phyloP scores from a whole-genome alignment of 345 rosid species.

The Murraya paniculata region DNA sequence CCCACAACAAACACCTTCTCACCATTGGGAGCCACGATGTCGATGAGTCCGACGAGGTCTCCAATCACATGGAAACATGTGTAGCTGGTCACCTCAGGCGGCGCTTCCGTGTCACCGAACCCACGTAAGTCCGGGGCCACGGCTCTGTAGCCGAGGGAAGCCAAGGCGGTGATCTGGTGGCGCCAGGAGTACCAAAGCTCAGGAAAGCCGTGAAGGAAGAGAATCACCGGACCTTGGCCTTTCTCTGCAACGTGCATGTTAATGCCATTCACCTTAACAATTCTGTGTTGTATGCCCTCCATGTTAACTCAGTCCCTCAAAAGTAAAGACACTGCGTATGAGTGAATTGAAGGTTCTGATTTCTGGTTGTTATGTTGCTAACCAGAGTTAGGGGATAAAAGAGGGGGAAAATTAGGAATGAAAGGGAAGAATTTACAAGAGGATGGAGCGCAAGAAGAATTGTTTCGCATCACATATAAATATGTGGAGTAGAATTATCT shows the following conservation, averaged over 20 bases:
- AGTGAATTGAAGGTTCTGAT: too few relatives aligned
- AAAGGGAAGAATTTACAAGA: too few relatives aligned
- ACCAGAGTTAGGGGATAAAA: too few relatives aligned
- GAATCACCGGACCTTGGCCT: constrained; percentile 52
- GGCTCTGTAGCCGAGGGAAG: constrained; percentile 64
- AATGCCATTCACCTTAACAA: constrained; percentile 52
- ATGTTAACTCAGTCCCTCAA: neutral
- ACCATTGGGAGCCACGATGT: constrained; percentile 33
- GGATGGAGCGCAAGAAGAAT: too few relatives aligned
- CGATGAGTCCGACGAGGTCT: constrained; percentile 47
- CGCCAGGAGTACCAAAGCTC: constrained; percentile 91
- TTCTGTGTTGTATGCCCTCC: constrained; percentile 56
- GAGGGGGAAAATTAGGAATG: too few relatives aligned
- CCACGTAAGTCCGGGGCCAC: constrained; percentile 91
- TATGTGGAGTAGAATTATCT: too few relatives aligned
- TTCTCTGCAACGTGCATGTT: constrained; percentile 75
- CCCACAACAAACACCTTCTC: constrained; percentile 61
- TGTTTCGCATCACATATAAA: too few relatives aligned
- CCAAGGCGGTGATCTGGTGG: constrained; percentile 63
- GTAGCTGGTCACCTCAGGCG: constrained; percentile 40
- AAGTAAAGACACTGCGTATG: too few relatives aligned
- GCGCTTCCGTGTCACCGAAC: constrained; percentile 72
- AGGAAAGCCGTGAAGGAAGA: constrained; percentile 83
- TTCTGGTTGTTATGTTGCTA: neutral
- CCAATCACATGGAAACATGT: constrained; percentile 52